Evolutionary conservation across 768 basidiomycete species (phyloP).

Genomic region (Dioszegia crocea): DNA sequence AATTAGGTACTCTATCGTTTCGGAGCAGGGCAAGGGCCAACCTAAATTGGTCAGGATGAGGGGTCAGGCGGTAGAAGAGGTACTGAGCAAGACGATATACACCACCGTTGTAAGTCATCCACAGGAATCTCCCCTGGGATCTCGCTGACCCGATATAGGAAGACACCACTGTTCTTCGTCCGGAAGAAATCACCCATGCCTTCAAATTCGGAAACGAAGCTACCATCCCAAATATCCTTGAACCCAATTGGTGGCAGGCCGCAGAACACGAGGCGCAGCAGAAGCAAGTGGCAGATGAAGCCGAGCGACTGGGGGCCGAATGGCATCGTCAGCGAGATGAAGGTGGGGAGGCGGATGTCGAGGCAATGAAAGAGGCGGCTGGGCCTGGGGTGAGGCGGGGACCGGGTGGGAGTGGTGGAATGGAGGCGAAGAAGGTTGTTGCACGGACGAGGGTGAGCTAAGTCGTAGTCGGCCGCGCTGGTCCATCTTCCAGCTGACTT

Average conservation of each 20-base stretch:
- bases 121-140: neutral
- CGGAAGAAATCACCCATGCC: conserved; percentile 50
- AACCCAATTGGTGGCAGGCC: conserved; percentile 44
- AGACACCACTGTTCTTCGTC: conserved; percentile 44
- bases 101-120: conserved; percentile 63
- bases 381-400: conserved; percentile 13
- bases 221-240: conserved; percentile 37
- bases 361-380: conserved; percentile 19
- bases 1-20: conserved; percentile 76
- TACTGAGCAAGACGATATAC: conserved; percentile 64
- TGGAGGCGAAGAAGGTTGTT: conserved; percentile 19
- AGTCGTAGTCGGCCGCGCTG: neutral
- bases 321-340: conserved; percentile 44
- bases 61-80: conserved; percentile 75
- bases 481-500: neutral
- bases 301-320: conserved; percentile 21
- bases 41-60: conserved; percentile 78
- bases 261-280: conserved; percentile 22
- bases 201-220: conserved; percentile 48
- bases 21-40: conserved; percentile 76
- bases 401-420: conserved; percentile 12
- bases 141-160: conserved; percentile 27
- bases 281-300: conserved; percentile 30
- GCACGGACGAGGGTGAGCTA: conserved; percentile 43
- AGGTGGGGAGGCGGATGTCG: conserved; percentile 47